phyloP scores from a whole-genome alignment of 306 rosid species.

The Gastrolobium bilobum region DNA sequence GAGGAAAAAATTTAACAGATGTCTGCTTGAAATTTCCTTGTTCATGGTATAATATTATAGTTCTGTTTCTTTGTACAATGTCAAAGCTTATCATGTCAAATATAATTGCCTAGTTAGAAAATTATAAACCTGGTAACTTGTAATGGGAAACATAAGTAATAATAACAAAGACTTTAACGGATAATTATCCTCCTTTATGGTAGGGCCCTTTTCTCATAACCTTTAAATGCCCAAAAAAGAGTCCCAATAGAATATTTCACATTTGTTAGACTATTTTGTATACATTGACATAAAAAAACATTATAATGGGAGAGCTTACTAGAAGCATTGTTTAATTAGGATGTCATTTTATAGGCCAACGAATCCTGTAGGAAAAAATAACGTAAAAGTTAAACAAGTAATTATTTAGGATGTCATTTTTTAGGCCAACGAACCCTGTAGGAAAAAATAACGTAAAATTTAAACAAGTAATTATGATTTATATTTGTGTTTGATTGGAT shows the following conservation, averaged over 20 bases:
- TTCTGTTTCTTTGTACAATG: conserved; percentile 45
- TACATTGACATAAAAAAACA: conserved; percentile 45
- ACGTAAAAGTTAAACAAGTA: neutral
- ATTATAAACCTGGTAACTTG: conserved; percentile 48
- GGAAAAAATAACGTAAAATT: neutral
- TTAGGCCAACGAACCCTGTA: conserved; percentile 39
- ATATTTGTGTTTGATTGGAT: neutral
- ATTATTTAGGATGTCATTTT: conserved; percentile 40
- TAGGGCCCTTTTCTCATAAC: conserved; percentile 51
- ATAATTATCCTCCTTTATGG: conserved; percentile 46
- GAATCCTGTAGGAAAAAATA: conserved; percentile 15
- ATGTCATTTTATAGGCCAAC: conserved; percentile 46
- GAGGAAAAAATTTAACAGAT: neutral
- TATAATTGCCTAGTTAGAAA: conserved; percentile 54
- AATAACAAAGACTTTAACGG: conserved; percentile 57
- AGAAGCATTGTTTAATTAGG: conserved; percentile 43
- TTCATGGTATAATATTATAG: conserved; percentile 32
- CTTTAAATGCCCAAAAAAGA: conserved; percentile 35
- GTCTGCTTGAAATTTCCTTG: neutral
- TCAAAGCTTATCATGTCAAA: conserved; percentile 47
- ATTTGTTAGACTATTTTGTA: conserved; percentile 45
- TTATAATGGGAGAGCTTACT: conserved; percentile 39
- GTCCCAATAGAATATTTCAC: conserved; percentile 22
- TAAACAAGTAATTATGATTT: conserved; percentile 23
- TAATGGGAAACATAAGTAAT: conserved; percentile 63